A percentile compares a stretch with the other conserved stretches of the same genome.
Conservation (phyloP, 495 filamentous ascomycete species). For the Hapsidospora chrysogenum region DNA sequence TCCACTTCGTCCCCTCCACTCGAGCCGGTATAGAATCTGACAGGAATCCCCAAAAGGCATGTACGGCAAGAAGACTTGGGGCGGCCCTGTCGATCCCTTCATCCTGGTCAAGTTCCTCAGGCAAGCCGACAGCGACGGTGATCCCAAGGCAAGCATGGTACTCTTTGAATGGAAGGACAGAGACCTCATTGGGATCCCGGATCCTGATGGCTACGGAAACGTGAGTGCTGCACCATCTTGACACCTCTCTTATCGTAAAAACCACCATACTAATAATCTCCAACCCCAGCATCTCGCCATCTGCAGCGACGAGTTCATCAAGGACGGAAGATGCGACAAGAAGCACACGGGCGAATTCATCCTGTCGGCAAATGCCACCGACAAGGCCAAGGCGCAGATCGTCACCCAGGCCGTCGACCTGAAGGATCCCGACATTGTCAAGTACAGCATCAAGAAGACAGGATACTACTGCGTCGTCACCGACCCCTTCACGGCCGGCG, state of each 20-base stretch:
- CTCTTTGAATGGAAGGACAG: slow-evolving; percentile 92
- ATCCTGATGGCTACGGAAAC: slow-evolving; percentile 11
- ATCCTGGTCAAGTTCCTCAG: slow-evolving; percentile 71
- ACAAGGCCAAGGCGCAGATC: slow-evolving; percentile 50
- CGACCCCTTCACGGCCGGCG: slow-evolving; percentile 39
- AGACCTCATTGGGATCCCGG: slow-evolving; percentile 50
- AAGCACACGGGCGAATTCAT: slow-evolving; percentile 76
- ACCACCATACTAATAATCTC: no score
- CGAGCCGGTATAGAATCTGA: background rate
- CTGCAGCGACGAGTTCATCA: slow-evolving; percentile 15
- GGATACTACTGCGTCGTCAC: slow-evolving; percentile 94
- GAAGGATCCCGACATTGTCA: slow-evolving; percentile 52
- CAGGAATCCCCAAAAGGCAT: slow-evolving; percentile 47
- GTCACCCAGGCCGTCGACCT: slow-evolving; percentile 67
- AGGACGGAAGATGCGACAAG: slow-evolving; percentile 50
- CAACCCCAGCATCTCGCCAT: slow-evolving; percentile 1
- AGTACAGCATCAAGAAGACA: slow-evolving; percentile 70
- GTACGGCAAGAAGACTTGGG: slow-evolving; percentile 86
- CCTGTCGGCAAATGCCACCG: slow-evolving; percentile 52
- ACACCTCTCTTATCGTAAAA: no score
- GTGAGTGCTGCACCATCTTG: slow-evolving; percentile 9
- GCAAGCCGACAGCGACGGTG: slow-evolving; percentile 38
- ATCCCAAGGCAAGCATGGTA: slow-evolving; percentile 68
- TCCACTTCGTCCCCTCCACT: slow-evolving; percentile 3
- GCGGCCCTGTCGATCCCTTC: slow-evolving; percentile 73